A percentile compares a stretch with the other conserved stretches of the same genome.
Evolutionary conservation across 352 stramenopile species (phyloP).

Genomic region (Globisporangium mamillatum): DNA sequence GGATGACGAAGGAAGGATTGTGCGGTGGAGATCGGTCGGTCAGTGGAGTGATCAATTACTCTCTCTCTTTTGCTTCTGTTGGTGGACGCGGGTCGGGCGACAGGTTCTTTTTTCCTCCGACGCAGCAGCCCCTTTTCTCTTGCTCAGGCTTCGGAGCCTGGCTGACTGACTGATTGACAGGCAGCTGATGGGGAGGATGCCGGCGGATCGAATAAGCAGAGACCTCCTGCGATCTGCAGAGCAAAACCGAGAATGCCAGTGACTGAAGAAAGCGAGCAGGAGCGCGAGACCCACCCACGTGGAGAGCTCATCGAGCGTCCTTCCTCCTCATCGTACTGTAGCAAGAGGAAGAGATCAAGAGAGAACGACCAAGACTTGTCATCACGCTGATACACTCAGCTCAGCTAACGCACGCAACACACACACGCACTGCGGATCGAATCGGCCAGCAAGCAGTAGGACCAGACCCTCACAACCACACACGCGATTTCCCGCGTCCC

Average conservation of each 20-base stretch:
- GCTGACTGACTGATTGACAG: background rate
- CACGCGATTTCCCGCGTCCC: background rate
- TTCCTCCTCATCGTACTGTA: background rate
- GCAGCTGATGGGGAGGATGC: background rate
- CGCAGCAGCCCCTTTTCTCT: slow-evolving; percentile 1
- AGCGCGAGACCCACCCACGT: no score
- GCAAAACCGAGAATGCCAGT: background rate
- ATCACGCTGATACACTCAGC: background rate
- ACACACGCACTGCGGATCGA: no score
- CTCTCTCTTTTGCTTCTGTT: background rate
- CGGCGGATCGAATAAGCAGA: background rate
- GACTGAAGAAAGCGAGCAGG: background rate
- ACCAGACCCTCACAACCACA: background rate
- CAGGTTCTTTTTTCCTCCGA: background rate
- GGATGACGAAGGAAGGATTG: background rate
- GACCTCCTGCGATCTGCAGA: background rate
- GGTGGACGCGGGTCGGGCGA: background rate
- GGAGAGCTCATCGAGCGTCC: background rate
- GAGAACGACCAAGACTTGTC: background rate
- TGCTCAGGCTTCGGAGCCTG: background rate
- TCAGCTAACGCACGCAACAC: background rate
- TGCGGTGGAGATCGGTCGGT: background rate
- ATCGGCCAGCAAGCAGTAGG: background rate
- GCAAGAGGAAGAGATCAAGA: background rate
- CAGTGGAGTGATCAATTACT: background rate